Conservation (phyloP, 345 rosid genomes). For the Eucalyptus coolabah region DNA sequence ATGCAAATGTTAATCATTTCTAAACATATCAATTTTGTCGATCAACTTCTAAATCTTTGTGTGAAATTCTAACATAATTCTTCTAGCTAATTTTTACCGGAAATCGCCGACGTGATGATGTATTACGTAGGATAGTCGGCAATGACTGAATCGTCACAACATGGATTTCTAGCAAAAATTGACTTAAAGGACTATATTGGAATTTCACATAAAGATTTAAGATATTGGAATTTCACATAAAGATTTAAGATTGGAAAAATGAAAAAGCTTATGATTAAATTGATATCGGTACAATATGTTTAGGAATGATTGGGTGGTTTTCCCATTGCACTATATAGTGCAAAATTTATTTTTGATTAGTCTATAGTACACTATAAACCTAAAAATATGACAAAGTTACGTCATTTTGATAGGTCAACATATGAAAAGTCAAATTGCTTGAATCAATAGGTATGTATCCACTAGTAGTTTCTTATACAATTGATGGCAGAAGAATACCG, state of each 20-base stretch:
- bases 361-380: neutral
- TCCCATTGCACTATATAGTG: neutral
- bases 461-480: neutral
- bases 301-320: neutral
- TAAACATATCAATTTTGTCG: neutral
- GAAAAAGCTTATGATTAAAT: too few species aligned
- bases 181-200: neutral
- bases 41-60: neutral
- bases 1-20: neutral
- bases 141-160: fast-evolving
- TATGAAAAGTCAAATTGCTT: neutral
- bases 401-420: neutral
- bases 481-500: too few species aligned
- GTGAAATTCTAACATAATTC: neutral
- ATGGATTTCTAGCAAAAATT: neutral
- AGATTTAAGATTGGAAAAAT: too few species aligned
- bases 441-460: neutral
- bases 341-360: neutral
- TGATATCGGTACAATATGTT: neutral
- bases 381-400: neutral
- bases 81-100: neutral
- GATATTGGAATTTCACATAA: too few species aligned
- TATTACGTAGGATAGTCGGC: neutral
- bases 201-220: neutral
- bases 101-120: too few species aligned